A percentile compares a stretch with the other conserved stretches of the same genome.
These are phyloP conservation scores for Leptographium wingfieldii DNA, from an alignment of 2,329 filamentous ascomycete genomes.

Conservation along the genomic window DNA sequence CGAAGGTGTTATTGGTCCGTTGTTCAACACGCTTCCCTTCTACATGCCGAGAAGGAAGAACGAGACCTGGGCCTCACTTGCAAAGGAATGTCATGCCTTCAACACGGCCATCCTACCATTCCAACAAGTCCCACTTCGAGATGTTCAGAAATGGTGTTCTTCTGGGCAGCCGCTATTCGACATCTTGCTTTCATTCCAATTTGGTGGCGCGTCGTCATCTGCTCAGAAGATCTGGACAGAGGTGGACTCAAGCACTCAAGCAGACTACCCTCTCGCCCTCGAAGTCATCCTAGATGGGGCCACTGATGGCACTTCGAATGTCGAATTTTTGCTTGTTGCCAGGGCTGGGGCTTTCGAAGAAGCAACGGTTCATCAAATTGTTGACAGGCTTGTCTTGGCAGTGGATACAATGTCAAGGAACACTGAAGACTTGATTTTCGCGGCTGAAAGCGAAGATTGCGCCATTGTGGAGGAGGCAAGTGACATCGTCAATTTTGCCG, in stretches of 20 bases:
- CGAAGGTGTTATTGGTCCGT: slow-evolving; percentile 60
- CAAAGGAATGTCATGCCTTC: slow-evolving; percentile 56
- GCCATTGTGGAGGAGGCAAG: neutral
- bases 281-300: slow-evolving; percentile 49
- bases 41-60: slow-evolving; percentile 17
- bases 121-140: slow-evolving; percentile 66
- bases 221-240: slow-evolving; percentile 37
- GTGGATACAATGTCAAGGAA: slow-evolving; percentile 15
- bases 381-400: slow-evolving; percentile 26
- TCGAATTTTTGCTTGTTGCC: slow-evolving; percentile 49
- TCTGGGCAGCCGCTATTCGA: slow-evolving; percentile 57
- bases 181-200: slow-evolving; percentile 70
- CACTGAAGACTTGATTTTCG: neutral
- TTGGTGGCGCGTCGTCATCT: slow-evolving; percentile 20
- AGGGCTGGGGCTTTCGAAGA: slow-evolving; percentile 29
- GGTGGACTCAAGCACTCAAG: slow-evolving; percentile 31
- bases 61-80: slow-evolving; percentile 45
- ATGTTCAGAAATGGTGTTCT: slow-evolving; percentile 68
- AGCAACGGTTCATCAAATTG: slow-evolving; percentile 19
- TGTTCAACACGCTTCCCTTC: slow-evolving; percentile 85
- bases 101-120: slow-evolving; percentile 56
- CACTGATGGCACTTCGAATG: neutral
- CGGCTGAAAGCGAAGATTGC: neutral
- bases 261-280: slow-evolving; percentile 67
- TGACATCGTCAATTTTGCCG: neutral